Base-by-base conservation (phyloP, 306 rosid genomes). In the Ammopiptanthus mongolicus region DNA sequence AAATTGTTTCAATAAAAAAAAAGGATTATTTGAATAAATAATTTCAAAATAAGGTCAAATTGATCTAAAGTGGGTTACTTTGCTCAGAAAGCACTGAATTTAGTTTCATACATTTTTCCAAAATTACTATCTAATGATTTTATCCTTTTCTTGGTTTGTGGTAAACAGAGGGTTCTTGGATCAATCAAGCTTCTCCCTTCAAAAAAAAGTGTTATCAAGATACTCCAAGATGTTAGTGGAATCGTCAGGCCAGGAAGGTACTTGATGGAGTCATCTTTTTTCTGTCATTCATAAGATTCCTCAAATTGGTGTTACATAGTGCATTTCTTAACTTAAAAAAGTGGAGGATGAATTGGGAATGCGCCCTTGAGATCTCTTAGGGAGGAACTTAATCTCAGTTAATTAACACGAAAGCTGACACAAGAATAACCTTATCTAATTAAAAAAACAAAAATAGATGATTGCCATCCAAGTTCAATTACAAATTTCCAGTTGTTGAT, bases 151-250 rank as follows among this genome's bases (percentile, higher is more conserved):
- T 63, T 75, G 37, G 41, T 66, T 75, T 62, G 28, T 18, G 39
- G 14, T 62, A 29, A 71, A 50, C 76, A 87, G 90, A 82, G 62
- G 37, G 21, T 81, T 60, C 83, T 92, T 73, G 96, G 88, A 65
- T 57, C 81, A 81, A 50, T 88, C 5, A 73, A 81, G 77, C 65
- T 92, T 74, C 64, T 84, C 65, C 90, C 96, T 14, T 81, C 95
- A 12, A 90, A 90, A 77, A 88, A 85, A 75, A 83, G 84, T 75
- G 82, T 66, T 14, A 80, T 90, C 47, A 86, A 88, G 76, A 87
- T 87, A 67, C 88, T 87, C 19, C 63, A 76, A 68, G 80, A 77
- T 76, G 83, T 76, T 22, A 87, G 77, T 76, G 88, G 90, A 57
- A 84, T 87, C 13, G 73, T 87, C 29, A 87, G 47, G 66, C 85